Conservation (phyloP, 148 eudicot genomes). For the Chenopodium formosanum region DNA sequence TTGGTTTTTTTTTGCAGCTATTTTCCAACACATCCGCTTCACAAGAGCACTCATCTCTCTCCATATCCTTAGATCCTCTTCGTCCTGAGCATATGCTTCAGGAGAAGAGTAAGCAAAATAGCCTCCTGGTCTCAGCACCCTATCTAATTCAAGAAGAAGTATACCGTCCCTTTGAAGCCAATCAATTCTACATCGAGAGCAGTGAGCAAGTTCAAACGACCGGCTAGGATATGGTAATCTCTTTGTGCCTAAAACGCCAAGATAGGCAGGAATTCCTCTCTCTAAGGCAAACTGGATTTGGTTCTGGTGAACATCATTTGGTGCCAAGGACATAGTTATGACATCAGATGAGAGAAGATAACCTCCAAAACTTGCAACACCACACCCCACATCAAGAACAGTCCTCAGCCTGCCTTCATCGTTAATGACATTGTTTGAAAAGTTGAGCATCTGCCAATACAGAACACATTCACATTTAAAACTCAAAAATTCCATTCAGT, state of each 20-base stretch:
- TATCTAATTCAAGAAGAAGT: constrained; percentile 90
- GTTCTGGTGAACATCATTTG: constrained; percentile 97
- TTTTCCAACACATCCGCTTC: constrained; percentile 97
- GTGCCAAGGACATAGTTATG: constrained; percentile 90
- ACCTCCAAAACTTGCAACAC: constrained; percentile 99
- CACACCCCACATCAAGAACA: constrained; percentile 96
- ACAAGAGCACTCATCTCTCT: constrained; percentile 95
- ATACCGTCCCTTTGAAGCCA: constrained; percentile 99
- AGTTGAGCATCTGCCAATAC: constrained; percentile 87
- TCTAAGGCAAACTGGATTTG: constrained; percentile 99
- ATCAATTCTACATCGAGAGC: constrained; percentile 98
- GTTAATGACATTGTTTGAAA: constrained; percentile 63
- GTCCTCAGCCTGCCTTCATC: constrained; percentile 79
- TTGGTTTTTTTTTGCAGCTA: constrained; percentile 86
- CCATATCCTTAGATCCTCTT: constrained; percentile 97
- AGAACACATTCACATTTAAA: neutral
- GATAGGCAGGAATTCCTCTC: constrained; percentile 98
- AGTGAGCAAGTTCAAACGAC: constrained; percentile 95
- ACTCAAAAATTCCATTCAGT: constrained; percentile 2
- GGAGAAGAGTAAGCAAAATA: constrained; percentile 99
- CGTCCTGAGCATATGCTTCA: constrained; percentile 99
- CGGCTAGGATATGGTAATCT: constrained; percentile 98
- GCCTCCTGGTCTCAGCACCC: constrained; percentile 94
- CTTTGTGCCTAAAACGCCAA: constrained; percentile 97
- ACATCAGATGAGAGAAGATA: constrained; percentile 90